Evolutionary conservation across 108 stramenopile species (phyloP).

Genomic region (Thalassiosira profunda): DNA sequence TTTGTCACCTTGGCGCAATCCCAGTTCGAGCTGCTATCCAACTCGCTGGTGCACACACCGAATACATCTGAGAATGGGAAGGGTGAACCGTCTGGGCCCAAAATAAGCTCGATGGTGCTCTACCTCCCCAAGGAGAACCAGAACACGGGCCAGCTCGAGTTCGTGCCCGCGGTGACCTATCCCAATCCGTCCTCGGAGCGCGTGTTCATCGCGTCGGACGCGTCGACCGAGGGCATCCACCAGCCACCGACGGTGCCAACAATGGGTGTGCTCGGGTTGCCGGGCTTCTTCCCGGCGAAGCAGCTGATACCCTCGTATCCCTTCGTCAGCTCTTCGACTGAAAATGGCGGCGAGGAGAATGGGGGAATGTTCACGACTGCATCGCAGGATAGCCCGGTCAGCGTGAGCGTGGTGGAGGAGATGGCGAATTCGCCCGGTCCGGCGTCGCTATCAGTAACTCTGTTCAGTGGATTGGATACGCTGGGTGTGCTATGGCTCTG

Average conservation of each 20-base stretch:
- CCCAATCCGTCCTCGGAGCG: conserved; percentile 75
- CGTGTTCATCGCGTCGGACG: conserved; percentile 78
- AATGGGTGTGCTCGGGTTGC: conserved; percentile 21
- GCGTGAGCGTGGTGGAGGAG: conserved; percentile 50
- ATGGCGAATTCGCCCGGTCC: conserved; percentile 11
- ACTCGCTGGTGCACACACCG: conserved; percentile 58
- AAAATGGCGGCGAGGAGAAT: neutral
- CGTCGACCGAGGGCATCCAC: conserved; percentile 28
- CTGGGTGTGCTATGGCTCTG: conserved; percentile 57
- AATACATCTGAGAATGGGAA: neutral
- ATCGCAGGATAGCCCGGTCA: conserved; percentile 30
- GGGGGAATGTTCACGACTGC: conserved; percentile 12
- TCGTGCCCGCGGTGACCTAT: conserved; percentile 75
- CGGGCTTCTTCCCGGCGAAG: conserved; percentile 37
- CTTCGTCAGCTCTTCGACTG: conserved; percentile 31
- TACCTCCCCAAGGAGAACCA: conserved; percentile 89
- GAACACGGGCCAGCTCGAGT: conserved; percentile 80
- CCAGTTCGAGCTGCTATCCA: conserved; percentile 82
- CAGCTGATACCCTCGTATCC: conserved; percentile 53
- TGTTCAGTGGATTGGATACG: conserved; percentile 80
- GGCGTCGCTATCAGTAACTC: conserved; percentile 75
- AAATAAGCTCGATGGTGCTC: conserved; percentile 79
- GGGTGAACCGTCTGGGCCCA: conserved; percentile 22
- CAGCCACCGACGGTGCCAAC: conserved; percentile 28
- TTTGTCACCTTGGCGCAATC: conserved; percentile 77